Base-by-base conservation (phyloP, 345 rosid species). In the Odontarrhena argentea region DNA sequence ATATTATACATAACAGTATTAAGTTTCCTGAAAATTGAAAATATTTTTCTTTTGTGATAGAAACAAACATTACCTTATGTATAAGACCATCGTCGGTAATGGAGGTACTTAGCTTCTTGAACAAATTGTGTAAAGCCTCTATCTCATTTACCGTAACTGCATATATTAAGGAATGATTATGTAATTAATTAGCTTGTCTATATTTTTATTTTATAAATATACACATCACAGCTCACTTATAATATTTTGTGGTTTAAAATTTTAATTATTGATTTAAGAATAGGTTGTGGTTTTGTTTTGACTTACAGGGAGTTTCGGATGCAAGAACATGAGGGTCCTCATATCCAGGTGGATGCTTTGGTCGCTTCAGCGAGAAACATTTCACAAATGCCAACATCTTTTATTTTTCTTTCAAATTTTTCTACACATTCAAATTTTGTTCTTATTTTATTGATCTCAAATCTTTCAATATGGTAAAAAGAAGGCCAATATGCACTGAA, bases 251-350 rank as follows among this genome's bases (percentile, higher is more conserved):
- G 28, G 32, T 3, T 69, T 6, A 48, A 49, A 2, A 6, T 58
- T 57, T 55, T 56, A 10, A 11, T 35, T 52, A 25, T 36, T 69
- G 8, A 15, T 10, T 60, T 52, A 25, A 9, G 26, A 28, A 51
- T 9, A 22, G 26, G 7, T 40, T 12, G 28, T 22, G 36, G 28
- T n/a, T 37, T 41, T 38, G 10, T 38, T 36, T 69, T 50, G 7
- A 84, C 97, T 86, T 85, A 91, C 97, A 91, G 8, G 80, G 83
- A 65, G 95, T 91, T 75, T 86, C 82, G 13, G 95, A 80, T 60
- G 95, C 92, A 79, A 91, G 97, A 49, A 70, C 68, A 71, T 46
- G 47, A 10, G 79, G 82, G 40, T 86, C 87, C 69, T 83, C 92
- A 55, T 65, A 48, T 14, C 83, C 84, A 37, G 5, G 76, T 48